Percentiles rank a stretch among this genome's conserved stretches.
Evolutionary conservation across 2,329 filamentous ascomycete genomes (phyloP).

Genomic region (Colletotrichum orbiculare): DNA sequence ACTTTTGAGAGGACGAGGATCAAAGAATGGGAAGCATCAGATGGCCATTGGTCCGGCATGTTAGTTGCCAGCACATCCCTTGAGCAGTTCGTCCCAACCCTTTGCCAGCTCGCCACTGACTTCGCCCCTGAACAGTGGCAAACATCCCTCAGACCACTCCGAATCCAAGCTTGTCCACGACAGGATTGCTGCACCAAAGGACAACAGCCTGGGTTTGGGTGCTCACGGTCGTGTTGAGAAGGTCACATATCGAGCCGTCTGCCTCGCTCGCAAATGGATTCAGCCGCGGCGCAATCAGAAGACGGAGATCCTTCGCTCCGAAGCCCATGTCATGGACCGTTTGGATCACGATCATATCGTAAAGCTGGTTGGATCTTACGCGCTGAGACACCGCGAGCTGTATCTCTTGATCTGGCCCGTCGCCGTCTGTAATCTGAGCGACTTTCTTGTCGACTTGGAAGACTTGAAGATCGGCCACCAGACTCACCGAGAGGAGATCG

Average conservation of each 20-base stretch:
- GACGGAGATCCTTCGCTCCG: constrained; percentile 55
- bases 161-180: constrained; percentile 45
- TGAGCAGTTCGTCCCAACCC: not conserved
- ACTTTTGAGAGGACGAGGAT: constrained; percentile 41
- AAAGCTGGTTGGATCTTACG: constrained; percentile 59
- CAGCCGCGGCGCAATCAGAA: constrained; percentile 48
- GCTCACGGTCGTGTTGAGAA: constrained; percentile 58
- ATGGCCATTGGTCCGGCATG: constrained; percentile 44
- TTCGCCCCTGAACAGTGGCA: constrained; percentile 39
- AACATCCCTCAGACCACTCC: constrained; percentile 42
- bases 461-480: constrained; percentile 47
- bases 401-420: constrained; percentile 61
- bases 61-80: constrained; percentile 24
- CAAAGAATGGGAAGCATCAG: constrained; percentile 41
- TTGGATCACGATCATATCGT: constrained; percentile 60
- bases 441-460: constrained; percentile 57
- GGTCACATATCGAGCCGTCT: constrained; percentile 53
- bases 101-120: not conserved
- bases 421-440: constrained; percentile 57
- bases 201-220: constrained; percentile 53
- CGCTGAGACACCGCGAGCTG: constrained; percentile 51
- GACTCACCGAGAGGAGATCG: constrained; percentile 53
- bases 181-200: constrained; percentile 40
- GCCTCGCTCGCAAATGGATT: constrained; percentile 58
- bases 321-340: constrained; percentile 59